Percentiles rank a stretch among this genome's conserved stretches.
phyloP scores from a whole-genome alignment of 306 rosid genomes.

The Rosa chinensis region DNA sequence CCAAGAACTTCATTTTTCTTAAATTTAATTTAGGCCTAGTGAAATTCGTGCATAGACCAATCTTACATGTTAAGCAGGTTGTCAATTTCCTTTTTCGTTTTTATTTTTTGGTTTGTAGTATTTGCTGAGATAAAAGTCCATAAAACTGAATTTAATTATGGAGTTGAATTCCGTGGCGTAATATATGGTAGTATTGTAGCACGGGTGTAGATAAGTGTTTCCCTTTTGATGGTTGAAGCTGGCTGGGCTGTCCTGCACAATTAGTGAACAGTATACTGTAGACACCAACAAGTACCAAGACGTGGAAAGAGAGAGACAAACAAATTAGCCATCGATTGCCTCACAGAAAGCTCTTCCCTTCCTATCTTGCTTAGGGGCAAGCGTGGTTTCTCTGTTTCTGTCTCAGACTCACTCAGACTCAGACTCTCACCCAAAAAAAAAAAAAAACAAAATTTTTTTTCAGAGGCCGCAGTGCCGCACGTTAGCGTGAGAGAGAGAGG shows the following conservation, averaged over 20 bases:
- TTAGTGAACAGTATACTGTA: not conserved
- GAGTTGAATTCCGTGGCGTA: not conserved
- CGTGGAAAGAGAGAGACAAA: slow-evolving; percentile 42
- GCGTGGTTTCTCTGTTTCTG: slow-evolving; percentile 32
- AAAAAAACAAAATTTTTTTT: not conserved
- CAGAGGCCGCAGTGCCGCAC: slow-evolving; percentile 14
- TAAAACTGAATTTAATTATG: not conserved
- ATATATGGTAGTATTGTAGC: not conserved
- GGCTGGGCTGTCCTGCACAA: slow-evolving; percentile 17
- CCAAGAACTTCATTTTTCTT: too few relatives aligned
- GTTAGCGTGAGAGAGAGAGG: not conserved
- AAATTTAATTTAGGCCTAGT: too few relatives aligned
- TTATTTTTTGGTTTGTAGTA: too few relatives aligned
- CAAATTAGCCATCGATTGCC: slow-evolving; percentile 47
- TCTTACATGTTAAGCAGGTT: too few relatives aligned
- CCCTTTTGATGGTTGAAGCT: not conserved
- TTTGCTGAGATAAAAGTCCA: not conserved
- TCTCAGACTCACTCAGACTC: not conserved
- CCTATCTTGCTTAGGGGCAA: slow-evolving; percentile 29
- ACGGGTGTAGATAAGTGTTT: not conserved
- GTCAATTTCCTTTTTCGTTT: too few relatives aligned
- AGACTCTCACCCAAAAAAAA: not conserved
- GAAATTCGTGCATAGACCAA: too few relatives aligned
- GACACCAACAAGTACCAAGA: slow-evolving; percentile 27
- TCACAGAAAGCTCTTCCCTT: slow-evolving; percentile 30